Conservation (phyloP, 1,284 basidiomycete species). For the Leccinum solheimii region DNA sequence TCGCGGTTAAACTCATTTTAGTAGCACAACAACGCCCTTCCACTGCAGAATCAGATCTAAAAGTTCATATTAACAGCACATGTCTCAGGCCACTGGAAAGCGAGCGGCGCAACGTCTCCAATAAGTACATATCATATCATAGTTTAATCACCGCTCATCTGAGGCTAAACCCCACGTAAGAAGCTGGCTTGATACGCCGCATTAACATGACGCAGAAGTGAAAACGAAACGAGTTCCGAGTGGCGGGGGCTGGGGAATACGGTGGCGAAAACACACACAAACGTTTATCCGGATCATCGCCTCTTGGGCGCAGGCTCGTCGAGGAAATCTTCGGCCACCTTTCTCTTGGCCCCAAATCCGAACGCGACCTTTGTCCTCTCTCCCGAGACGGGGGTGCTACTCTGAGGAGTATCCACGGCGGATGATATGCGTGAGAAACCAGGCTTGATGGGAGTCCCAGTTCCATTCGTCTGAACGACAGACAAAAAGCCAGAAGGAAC, state of each 20-base stretch:
- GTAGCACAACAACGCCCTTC: not conserved
- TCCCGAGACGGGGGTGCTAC: constrained; percentile 52
- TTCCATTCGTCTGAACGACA: constrained; percentile 37
- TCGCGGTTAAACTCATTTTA: not conserved
- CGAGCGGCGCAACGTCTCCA: not conserved
- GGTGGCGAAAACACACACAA: not conserved
- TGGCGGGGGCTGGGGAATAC: not conserved
- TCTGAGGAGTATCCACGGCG: constrained; percentile 47
- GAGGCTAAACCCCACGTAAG: not conserved
- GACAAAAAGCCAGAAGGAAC: constrained; percentile 42
- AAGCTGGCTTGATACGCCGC: not conserved
- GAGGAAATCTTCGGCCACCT: constrained; percentile 62
- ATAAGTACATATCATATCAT: not conserved
- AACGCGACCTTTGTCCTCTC: constrained; percentile 75
- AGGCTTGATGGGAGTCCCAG: constrained; percentile 63
- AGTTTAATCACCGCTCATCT: not conserved
- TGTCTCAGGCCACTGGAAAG: not conserved
- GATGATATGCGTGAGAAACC: constrained; percentile 77
- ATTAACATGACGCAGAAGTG: not conserved
- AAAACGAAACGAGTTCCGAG: not conserved
- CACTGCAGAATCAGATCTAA: not conserved
- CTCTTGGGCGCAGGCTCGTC: constrained; percentile 49
- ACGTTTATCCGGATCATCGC: constrained; percentile 28
- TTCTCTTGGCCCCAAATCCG: constrained; percentile 74
- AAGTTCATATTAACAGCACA: not conserved